These are phyloP conservation scores for Aureobasidium sp. DNA, from an alignment of 2,329 filamentous ascomycete genomes.

Conservation along the genomic window DNA sequence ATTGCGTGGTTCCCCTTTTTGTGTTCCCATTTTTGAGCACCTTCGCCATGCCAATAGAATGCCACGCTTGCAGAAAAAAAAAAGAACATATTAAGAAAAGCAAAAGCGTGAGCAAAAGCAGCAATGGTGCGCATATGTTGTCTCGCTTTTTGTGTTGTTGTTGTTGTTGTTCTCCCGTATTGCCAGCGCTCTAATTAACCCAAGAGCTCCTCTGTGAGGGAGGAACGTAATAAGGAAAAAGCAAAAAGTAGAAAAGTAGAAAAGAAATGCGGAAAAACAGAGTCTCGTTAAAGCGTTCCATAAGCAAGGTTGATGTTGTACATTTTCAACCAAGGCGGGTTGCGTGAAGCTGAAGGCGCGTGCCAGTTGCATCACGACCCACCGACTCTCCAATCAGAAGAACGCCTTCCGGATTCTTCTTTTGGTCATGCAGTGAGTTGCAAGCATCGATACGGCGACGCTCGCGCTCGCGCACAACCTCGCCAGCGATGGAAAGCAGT, in stretches of 20 bases:
- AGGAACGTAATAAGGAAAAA: neutral
- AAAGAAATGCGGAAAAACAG: neutral
- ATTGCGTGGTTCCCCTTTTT: neutral
- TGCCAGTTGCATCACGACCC: neutral
- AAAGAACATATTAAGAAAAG: neutral
- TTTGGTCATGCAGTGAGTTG: neutral
- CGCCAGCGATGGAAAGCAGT: neutral
- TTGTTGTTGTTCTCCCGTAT: neutral
- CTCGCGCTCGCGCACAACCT: constrained; percentile 1
- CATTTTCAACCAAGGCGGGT: neutral
- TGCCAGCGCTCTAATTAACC: constrained; percentile 1
- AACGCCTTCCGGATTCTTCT: neutral
- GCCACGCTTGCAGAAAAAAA: neutral
- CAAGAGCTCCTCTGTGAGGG: neutral
- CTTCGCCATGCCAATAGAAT: constrained; percentile 3
- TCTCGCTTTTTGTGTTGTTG: neutral
- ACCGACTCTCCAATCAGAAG: neutral
- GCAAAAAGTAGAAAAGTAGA: neutral
- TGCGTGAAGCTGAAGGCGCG: neutral
- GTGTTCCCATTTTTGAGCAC: constrained; percentile 3
- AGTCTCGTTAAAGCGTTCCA: constrained; percentile 2
- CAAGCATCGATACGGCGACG: constrained; percentile 1
- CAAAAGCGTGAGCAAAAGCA: neutral
- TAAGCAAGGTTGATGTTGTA: neutral
- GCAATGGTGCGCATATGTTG: neutral